Base-by-base conservation (phyloP, 441 rosid genomes). In the Mallotus japonicus region DNA sequence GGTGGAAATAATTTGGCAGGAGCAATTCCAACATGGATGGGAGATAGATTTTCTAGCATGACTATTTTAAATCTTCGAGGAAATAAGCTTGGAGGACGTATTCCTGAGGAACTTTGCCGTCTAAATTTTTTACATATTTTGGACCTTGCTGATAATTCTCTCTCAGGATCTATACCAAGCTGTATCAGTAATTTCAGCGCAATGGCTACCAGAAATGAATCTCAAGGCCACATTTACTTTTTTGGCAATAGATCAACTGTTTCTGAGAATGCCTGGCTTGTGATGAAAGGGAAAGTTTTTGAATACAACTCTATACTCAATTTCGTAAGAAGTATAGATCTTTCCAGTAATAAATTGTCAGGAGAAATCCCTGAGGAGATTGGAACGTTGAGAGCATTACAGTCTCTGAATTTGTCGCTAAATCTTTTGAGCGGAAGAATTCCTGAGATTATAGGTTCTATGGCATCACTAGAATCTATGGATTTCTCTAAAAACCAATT, bases 401-500 rank as follows among this genome's bases (percentile, higher is more conserved):
- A 2, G 10, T 47, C 80, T 0, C 37, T 79, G 15, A 79, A 79
- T 57, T 50, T 79, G 16, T 74, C 77, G 0, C 0, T 20, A 13
- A 76, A 82, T 15, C 16, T 4, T 63, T 53, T 73, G 5, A 8
- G 0, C 0, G 76, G 73, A 42, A 20, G 8, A 9, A 53, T 66
- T 7, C 68, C 62, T 50, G 78, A 9, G 24, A 28, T 1, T 28
- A 28, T 28, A 28, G 32, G 32, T 28, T 28, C 0, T 3, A 55
- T 82, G 79, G 50, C 28, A 47, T 61, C 65, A 8, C 28, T 82
- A 5, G 81, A 82, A 69, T 59, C 72, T 0, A 2, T 77, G 1
- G 79, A 82, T 53, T 49, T 82, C 3, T 79, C 76, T 2, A 0
- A 7, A 11, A 79, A 82, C 32, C 64, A 62, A 0, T 22, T 81